Evolutionary conservation across 2,329 filamentous ascomycete species (phyloP).

Genomic region (Alternaria hordeiaustralica): DNA sequence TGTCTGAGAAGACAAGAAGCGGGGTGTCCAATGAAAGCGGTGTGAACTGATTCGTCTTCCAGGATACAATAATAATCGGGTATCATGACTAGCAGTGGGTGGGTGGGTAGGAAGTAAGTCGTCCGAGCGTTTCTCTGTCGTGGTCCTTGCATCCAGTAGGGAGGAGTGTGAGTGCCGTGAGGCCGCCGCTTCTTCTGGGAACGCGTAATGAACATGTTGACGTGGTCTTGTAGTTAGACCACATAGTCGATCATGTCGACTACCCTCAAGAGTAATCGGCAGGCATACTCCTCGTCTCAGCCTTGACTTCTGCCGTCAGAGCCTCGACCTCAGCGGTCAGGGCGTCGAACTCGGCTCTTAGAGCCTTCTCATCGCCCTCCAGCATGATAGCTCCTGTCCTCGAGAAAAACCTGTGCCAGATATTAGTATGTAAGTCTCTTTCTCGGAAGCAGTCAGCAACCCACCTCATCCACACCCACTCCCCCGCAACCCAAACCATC

Average conservation of each 20-base stretch:
- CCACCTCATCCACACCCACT: slow-evolving; percentile 31
- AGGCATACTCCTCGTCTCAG: not conserved
- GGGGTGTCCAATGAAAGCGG: no score
- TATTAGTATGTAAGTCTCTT: no score
- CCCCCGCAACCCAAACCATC: slow-evolving; percentile 22
- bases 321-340: slow-evolving; percentile 32
- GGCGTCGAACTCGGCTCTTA: slow-evolving; percentile 13
- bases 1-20: no score
- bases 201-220: not conserved
- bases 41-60: no score
- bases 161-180: not conserved
- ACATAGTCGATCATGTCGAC: not conserved
- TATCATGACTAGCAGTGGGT: no score
- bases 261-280: slow-evolving; percentile 5
- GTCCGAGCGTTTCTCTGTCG: not conserved
- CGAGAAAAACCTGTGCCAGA: slow-evolving; percentile 12
- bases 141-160: not conserved
- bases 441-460: not conserved
- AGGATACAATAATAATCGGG: no score
- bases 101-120: not conserved
- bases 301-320: slow-evolving; percentile 14
- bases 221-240: not conserved
- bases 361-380: slow-evolving; percentile 29
- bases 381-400: slow-evolving; percentile 24
- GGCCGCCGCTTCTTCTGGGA: no score